Percentiles rank a stretch among this genome's conserved stretches.
phyloP scores from a whole-genome alignment of 768 basidiomycete genomes.

The Leccinum broughii region DNA sequence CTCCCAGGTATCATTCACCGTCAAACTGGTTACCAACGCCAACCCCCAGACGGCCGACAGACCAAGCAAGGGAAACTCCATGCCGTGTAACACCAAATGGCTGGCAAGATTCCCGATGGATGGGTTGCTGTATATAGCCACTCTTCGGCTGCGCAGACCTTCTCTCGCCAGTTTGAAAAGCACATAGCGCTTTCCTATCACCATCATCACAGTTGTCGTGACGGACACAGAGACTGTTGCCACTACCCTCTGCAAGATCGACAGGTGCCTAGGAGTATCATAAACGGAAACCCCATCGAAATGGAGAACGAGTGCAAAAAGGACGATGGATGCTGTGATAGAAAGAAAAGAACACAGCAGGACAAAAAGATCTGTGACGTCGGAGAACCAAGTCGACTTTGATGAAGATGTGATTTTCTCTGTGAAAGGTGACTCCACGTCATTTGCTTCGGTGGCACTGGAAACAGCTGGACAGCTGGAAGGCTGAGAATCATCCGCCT shows the following conservation, averaged over 20 bases:
- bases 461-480: not conserved
- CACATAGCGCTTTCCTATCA: not conserved
- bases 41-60: conserved; percentile 1
- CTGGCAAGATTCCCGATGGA: not conserved
- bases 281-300: accelerated
- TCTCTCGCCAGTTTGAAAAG: not conserved
- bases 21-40: not conserved
- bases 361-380: not conserved
- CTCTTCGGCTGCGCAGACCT: conserved; percentile 2
- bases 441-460: not conserved
- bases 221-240: not conserved
- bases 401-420: not conserved
- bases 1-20: not conserved
- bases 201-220: not conserved
- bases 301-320: not conserved
- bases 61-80: conserved; percentile 4
- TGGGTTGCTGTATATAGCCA: conserved; percentile 3
- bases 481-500: not conserved
- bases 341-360: not conserved
- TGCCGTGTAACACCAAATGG: not conserved
- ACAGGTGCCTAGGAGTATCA: not conserved
- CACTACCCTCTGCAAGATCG: not conserved
- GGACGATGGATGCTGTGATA: not conserved
- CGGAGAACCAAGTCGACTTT: not conserved
- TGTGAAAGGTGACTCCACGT: not conserved